Evolutionary conservation across 2,329 filamentous ascomycete genomes (phyloP), one percentile per base, ranked within the genome.

Genomic region (Nemania abortiva): DNA sequence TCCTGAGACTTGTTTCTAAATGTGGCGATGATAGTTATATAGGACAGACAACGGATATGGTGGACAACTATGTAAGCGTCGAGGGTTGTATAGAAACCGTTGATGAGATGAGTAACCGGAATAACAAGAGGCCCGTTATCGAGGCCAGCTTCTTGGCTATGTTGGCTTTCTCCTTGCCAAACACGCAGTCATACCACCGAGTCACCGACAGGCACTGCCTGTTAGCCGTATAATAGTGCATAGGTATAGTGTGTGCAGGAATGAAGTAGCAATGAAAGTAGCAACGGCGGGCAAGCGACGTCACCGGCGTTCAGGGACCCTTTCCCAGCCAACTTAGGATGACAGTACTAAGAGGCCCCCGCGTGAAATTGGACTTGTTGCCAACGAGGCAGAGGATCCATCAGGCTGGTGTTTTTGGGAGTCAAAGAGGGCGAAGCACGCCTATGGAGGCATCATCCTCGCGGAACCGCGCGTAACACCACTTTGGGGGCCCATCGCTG

Each of bases 11-110:
- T 56, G 49, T 72, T 67, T 63, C 64, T 56, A 62, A 67, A 70
- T 65, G 60, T 22, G 54, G 56, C 64, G 34, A 56, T 60, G 61
- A 64, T 56, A 52, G 65, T 73, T 76, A 77, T 76, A 77, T 76
- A 77, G 58, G 69, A 70, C 20, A 55, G 47, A 18, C 15, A 61
- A 31, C 24, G 37, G 47, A 68, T 54, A 34, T 68, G 63, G 65
- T 58, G 74, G 64, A 67, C 57, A 71, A 66, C 63, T 59, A 70
- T 42, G 9, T 42, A 15, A 50, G 65, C 56, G 6, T 53, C 42
- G 50, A 61, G 27, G 20, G 7, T 42, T 59, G 34, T 55, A 47
- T 67, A 52, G 27, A 45, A 61, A 45, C 63, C 27, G 53, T 58
- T 27, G 24, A 37, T 37, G 37, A 57, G 34, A 37, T 22, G 57